Evolutionary conservation across 1,284 basidiomycete genomes (phyloP), one percentile per base, ranked within the genome.

Genomic region (Ganoderma multipileum): DNA sequence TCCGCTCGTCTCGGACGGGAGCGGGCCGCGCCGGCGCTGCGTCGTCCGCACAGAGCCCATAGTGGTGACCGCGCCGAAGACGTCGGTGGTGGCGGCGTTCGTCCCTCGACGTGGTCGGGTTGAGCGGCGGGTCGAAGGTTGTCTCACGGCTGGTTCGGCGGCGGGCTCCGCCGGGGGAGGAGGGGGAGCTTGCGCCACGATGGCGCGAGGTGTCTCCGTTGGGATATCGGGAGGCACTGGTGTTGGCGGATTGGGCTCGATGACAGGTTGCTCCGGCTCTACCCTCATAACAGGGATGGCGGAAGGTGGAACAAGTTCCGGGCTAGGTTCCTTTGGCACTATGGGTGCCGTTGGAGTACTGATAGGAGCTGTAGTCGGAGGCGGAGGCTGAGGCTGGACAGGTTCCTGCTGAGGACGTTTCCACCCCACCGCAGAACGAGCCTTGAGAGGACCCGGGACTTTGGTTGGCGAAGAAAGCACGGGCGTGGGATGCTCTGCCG

Each of bases 101-200:
- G 81, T 75, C 58, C 81, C 74, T 71, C 86, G 88, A 38, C 89
- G 85, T 36, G 80, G 74, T 41, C 90, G 87, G 30, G 86, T 84
- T 3, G 86, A 86, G 59, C 89, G 84, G 47, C 87, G 72, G 9
- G 63, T 26, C 61, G 64, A 42, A 36, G 60, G 30, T 26, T 55
- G 54, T 47, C 28, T 39, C 18, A 36, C 16, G 9, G 52, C 16
- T 9, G 60, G 16, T 41, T 55, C 30, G n/a, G 58, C 30, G 41
- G 39, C 26, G 12, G 52, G 16, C 28, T 60, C 58, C 7, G 69
- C 18, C 3, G 69, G 11, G 14, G 54, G 26, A 16, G 60, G 39
- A 42, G 33, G 16, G n/a, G 71, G 41, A 20, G 8, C 52, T 12
- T 44, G 38, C 12, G 44, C 4, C 14, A 44, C 11, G 16, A n/a